Evolutionary conservation across 441 rosid genomes (phyloP).

Genomic region (Adansonia gregorii): DNA sequence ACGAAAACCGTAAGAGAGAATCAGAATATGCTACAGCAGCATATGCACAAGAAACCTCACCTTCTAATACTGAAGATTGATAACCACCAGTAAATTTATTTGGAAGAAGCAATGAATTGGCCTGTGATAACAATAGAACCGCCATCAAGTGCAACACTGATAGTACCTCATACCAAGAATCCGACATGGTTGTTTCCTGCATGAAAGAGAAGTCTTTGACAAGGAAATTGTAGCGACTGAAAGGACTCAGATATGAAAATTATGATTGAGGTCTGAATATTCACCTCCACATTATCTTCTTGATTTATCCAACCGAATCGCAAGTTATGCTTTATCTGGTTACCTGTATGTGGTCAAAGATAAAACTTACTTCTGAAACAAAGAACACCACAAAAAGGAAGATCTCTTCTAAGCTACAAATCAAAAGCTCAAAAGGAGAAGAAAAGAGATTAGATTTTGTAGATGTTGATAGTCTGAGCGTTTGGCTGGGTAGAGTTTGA

Average conservation of each 20-base stretch:
- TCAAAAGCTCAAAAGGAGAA: constrained; percentile 4
- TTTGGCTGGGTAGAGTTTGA: not conserved
- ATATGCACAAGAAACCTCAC: constrained; percentile 27
- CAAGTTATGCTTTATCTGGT: constrained; percentile 37
- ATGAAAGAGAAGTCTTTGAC: not conserved
- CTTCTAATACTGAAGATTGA: constrained; percentile 42
- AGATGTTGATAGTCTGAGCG: not conserved
- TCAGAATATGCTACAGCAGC: not conserved
- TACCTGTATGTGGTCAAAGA: constrained; percentile 34
- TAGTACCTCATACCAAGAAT: constrained; percentile 51
- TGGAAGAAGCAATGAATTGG: constrained; percentile 48
- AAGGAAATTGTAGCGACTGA: constrained; percentile 7
- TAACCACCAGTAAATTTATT: constrained; percentile 32
- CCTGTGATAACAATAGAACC: constrained; percentile 41
- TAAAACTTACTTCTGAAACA: constrained; percentile 12
- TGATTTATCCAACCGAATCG: constrained; percentile 51
- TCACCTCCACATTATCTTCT: constrained; percentile 49
- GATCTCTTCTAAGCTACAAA: not conserved
- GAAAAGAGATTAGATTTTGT: not conserved
- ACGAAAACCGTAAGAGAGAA: not conserved
- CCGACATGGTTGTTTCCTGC: constrained; percentile 49
- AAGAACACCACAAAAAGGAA: not conserved
- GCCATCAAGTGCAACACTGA: constrained; percentile 56
- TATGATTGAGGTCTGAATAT: not conserved
- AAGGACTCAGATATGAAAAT: not conserved